Evolutionary conservation across 371 early-diverging fungal species (phyloP).

Genomic region (Mucor saturninus): DNA sequence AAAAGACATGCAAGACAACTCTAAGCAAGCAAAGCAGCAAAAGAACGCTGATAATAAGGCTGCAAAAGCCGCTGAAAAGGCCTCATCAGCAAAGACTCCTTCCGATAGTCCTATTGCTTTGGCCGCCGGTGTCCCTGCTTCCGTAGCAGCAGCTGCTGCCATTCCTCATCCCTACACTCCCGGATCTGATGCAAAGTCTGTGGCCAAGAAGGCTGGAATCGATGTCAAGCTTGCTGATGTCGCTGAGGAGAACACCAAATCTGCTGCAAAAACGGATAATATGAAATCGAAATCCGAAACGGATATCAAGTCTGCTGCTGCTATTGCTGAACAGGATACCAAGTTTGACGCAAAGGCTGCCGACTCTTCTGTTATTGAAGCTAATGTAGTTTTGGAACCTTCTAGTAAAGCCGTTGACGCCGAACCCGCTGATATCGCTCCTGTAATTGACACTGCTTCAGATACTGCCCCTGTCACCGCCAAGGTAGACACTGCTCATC

Average conservation of each 20-base stretch:
- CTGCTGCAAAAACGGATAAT: not conserved
- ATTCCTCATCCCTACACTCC: not conserved
- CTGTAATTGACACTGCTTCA: not conserved
- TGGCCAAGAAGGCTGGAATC: not conserved
- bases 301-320: constrained; percentile 4
- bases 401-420: too few species aligned
- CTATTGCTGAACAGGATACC: not conserved
- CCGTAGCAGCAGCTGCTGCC: constrained; percentile 15
- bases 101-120: constrained; percentile 12
- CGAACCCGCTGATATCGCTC: not conserved
- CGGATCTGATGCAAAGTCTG: too few species aligned
- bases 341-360: too few species aligned
- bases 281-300: too few species aligned
- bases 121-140: constrained; percentile 12
- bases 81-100: not conserved
- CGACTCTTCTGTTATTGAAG: too few species aligned
- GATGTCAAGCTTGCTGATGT: not conserved
- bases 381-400: too few species aligned
- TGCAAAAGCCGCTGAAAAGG: not conserved
- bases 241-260: not conserved
- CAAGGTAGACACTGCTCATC: not conserved
- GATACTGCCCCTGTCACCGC: too few species aligned
- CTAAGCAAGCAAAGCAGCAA: not conserved
- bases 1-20: not conserved
- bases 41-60: not conserved